Evolutionary conservation across 179 eudicot species (phyloP), one percentile per base, ranked within the genome.

Genomic region (Camellia oleifera): DNA sequence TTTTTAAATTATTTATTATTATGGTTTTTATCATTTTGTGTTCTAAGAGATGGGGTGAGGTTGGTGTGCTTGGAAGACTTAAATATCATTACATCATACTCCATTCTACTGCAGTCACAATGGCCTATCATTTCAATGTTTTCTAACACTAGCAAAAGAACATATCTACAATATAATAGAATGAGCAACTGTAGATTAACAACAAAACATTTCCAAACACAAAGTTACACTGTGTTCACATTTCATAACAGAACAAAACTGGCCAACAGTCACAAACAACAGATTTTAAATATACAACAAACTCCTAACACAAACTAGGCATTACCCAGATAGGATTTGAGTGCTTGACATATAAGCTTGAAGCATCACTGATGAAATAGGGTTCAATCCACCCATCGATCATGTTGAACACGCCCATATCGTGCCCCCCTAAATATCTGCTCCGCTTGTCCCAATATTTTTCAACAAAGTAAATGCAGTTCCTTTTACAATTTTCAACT

Each of bases 261-360:
- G 17, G 72, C 13, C 18, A 67, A 42, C 73, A 7, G 48, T 69
- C 18, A 45, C 20, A 17, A 70, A 15, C 15, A 9, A 12, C 11
- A 3, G 23, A 17, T 52, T 23, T 18, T 17, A 53, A 45, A 54
- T 9, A 18, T 14, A 56, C 4, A 72, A 57, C 40, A 71, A 7
- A 62, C 17, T 40, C 18, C 60, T 61, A 79, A 40, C 77, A 61
- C 77, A 79, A 72, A 50, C 77, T 72, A 32, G 77, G 82, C 77
- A 79, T 79, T 14, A 72, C 48, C 82, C 82, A 79, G 52, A 79
- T 72, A 17, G 82, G 82, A 79, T 46, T 72, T 0, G 75, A 62
- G 61, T 40, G n/a, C 11, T 46, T 40, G 7, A 54, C 10, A 20
- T 60, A 50, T n/a, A 64, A 45, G 48, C 26, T 79, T 6, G 13